Base-by-base conservation (phyloP, 1,284 basidiomycete genomes). In the Puccinia hordei region DNA sequence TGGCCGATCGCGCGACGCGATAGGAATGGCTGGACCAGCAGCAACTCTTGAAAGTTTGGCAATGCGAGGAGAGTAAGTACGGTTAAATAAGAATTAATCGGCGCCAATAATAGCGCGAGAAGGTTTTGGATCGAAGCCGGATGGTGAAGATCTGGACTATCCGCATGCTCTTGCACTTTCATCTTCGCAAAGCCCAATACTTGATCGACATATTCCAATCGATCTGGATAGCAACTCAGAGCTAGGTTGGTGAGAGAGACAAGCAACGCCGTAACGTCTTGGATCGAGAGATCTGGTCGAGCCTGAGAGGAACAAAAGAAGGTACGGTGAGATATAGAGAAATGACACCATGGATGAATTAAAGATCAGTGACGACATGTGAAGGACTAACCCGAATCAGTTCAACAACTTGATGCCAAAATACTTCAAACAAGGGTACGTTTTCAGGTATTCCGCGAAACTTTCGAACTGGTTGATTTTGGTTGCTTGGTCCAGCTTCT, bases 401-500 rank as follows among this genome's bases (percentile, higher is more conserved):
- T 85, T 95, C 92, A 10, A 97, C 94, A n/a, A 98, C 93, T 86
- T 98, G 95, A 82, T 93, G 91, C 95, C 95, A 98, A 86, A 98
- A 98, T 15, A 98, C 93, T 85, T 98, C 95, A 82, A 98, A 98
- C 75, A 98, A 86, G 84, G 91, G 92, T 46, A 95, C 94, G 83
- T 96, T 89, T 85, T 94, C 92, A 8, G 95, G 95, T 69, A 98
- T 91, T 38, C 95, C 95, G 85, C 95, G 88, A 87, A 95, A 97
- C 86, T 86, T 87, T 81, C 84, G 84, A 38, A 82, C 81, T 12
- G 81, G 74, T 24, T 83, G 82, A 46, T 63, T 71, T 44, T 41
- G 74, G 27, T 63, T 69, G 41, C 75, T 78, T 51, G 78, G 71
- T 9, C 78, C 73, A 41, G 72, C 63, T 66, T 68, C 80, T 9